Conservation (phyloP, 352 stramenopile genomes). For the Phytopythium ostracodes region DNA sequence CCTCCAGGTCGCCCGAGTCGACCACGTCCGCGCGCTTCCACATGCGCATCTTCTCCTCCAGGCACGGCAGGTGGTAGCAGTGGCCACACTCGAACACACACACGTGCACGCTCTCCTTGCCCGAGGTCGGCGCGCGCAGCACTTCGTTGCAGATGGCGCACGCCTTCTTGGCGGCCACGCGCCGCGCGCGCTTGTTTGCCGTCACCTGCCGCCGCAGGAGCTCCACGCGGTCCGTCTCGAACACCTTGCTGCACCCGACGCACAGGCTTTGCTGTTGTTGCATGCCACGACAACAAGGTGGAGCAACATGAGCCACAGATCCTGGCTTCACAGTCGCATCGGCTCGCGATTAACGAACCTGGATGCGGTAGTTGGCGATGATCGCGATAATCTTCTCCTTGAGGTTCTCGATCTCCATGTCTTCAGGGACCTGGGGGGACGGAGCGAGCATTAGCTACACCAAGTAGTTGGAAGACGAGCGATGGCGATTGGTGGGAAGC, state of each 20-base stretch:
- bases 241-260: constrained; percentile 68
- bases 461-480: neutral
- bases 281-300: no score
- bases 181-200: constrained; percentile 56
- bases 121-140: constrained; percentile 39
- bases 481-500: neutral
- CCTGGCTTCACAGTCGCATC: no score
- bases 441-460: neutral
- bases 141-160: constrained; percentile 67
- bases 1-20: constrained; percentile 35
- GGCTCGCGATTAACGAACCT: no score
- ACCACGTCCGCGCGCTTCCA: constrained; percentile 70
- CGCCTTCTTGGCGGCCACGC: constrained; percentile 47
- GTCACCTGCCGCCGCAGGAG: constrained; percentile 62
- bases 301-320: no score
- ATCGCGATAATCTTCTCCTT: constrained; percentile 82
- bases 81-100: constrained; percentile 85
- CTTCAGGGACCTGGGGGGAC: constrained; percentile 55
- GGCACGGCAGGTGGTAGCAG: constrained; percentile 72
- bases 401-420: constrained; percentile 79
- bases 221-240: constrained; percentile 72
- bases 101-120: constrained; percentile 51
- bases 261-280: constrained; percentile 66
- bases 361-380: constrained; percentile 75
- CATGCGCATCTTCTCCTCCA: constrained; percentile 86